These are phyloP conservation scores for Setaria viridis DNA, from an alignment of 202 grass and related monocot species.

Conservation along the genomic window DNA sequence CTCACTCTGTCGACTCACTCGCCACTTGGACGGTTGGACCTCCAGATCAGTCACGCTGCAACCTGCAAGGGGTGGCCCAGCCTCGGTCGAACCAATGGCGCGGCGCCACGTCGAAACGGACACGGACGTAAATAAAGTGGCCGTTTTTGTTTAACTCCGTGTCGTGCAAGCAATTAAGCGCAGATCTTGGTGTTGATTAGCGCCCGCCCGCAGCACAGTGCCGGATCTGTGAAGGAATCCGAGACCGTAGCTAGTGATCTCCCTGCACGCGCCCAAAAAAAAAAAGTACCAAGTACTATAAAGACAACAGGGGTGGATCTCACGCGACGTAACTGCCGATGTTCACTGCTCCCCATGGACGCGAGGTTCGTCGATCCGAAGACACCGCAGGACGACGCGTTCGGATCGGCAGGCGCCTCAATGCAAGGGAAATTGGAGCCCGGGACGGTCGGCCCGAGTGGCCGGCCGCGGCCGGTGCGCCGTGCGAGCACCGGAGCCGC, in stretches of 20 bases:
- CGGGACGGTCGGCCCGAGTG: constrained; percentile 16
- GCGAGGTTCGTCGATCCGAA: constrained; percentile 25
- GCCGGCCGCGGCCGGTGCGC: constrained; percentile 31
- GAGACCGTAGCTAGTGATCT: constrained; percentile 45
- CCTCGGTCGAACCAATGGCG: not conserved
- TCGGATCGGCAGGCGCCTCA: constrained; percentile 38
- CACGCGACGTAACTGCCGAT: not conserved
- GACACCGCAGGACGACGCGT: not conserved
- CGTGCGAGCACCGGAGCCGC: constrained; percentile 28
- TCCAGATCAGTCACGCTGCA: not conserved
- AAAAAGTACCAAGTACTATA: no score
- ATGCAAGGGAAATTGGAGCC: constrained; percentile 6
- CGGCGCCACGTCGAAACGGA: not conserved
- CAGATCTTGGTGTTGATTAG: not conserved
- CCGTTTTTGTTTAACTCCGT: constrained; percentile 23
- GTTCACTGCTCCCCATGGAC: constrained; percentile 10
- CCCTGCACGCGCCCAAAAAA: constrained; percentile 25
- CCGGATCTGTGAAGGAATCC: constrained; percentile 37
- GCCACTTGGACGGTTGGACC: not conserved
- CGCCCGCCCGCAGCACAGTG: not conserved
- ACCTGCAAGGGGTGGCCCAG: not conserved
- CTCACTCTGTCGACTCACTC: not conserved
- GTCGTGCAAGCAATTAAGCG: constrained; percentile 30
- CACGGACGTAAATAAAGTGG: no score
- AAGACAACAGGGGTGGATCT: constrained; percentile 15